Percentiles rank a stretch among this genome's conserved stretches.
Evolutionary conservation across 208 protist species (phyloP).

Genomic region (Endotrypanum monterogeii): DNA sequence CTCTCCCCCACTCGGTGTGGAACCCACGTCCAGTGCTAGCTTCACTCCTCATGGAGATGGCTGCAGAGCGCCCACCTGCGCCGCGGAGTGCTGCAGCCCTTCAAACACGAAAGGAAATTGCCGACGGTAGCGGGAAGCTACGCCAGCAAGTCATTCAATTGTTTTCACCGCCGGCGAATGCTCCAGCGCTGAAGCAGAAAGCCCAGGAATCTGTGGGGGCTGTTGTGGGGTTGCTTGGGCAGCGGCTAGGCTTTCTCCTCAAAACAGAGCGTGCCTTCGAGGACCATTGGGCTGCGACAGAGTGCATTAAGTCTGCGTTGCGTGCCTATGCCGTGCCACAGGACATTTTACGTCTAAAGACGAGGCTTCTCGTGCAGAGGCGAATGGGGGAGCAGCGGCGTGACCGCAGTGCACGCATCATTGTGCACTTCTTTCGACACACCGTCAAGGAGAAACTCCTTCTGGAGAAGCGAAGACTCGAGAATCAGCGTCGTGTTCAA

Average conservation of each 20-base stretch:
- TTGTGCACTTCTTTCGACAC: conserved; percentile 65
- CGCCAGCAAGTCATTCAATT: conserved; percentile 33
- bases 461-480: conserved; percentile 6
- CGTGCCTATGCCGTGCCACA: conserved; percentile 59
- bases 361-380: conserved; percentile 30
- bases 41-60: conserved; percentile 16
- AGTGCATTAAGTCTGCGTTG: conserved; percentile 55
- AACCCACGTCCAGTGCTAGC: conserved; percentile 19
- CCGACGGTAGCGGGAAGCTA: conserved; percentile 26
- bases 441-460: conserved; percentile 30
- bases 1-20: conserved; percentile 41
- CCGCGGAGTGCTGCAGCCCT: conserved; percentile 19
- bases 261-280: conserved; percentile 69
- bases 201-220: conserved; percentile 34
- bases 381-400: conserved; percentile 32
- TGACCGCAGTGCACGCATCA: conserved; percentile 54
- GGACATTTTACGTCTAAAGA: conserved; percentile 57
- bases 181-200: conserved; percentile 36
- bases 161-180: conserved; percentile 23
- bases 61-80: conserved; percentile 19
- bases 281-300: conserved; percentile 69
- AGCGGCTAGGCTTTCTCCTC: conserved; percentile 52
- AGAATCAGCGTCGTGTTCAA: conserved; percentile 23
- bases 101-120: conserved; percentile 28
- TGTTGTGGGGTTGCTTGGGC: conserved; percentile 50